Percentiles rank a stretch among this genome's conserved stretches.
Conservation (phyloP, 2,329 filamentous ascomycete species). For the Trichoderma asperellum region DNA sequence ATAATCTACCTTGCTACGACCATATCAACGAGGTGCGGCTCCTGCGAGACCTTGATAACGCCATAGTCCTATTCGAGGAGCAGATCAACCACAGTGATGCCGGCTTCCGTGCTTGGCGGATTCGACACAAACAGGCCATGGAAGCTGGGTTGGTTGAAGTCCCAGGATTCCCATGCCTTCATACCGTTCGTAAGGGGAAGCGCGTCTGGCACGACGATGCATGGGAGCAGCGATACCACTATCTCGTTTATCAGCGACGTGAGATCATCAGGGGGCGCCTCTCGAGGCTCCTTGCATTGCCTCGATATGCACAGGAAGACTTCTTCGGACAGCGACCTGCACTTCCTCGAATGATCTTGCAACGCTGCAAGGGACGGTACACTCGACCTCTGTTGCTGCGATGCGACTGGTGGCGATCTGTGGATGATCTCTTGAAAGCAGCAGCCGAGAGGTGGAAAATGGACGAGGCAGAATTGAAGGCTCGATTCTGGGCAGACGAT, state of each 20-base stretch:
- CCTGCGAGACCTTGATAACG: conserved; percentile 33
- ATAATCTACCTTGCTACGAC: conserved; percentile 27
- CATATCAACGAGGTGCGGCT: conserved; percentile 17
- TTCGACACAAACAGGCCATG: conserved; percentile 36
- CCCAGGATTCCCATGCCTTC: conserved; percentile 30
- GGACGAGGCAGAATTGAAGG: conserved; percentile 19
- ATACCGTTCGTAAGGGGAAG: not conserved
- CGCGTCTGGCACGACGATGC: conserved; percentile 31
- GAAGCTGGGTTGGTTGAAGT: conserved; percentile 26
- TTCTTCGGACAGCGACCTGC: conserved; percentile 26
- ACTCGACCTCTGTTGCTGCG: conserved; percentile 25
- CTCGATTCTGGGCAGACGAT: conserved; percentile 25
- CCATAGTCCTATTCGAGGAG: conserved; percentile 34
- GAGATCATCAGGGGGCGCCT: conserved; percentile 27
- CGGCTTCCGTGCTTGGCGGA: conserved; percentile 33
- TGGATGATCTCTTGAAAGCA: conserved; percentile 29
- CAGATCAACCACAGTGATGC: conserved; percentile 33
- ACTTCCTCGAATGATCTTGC: conserved; percentile 10
- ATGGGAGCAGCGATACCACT: conserved; percentile 34
- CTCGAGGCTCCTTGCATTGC: not conserved
- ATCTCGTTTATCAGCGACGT: conserved; percentile 34
- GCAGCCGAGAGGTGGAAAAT: conserved; percentile 18
- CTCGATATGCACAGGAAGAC: conserved; percentile 21
- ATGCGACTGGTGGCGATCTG: conserved; percentile 28
- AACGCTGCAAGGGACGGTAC: conserved; percentile 5